Evolutionary conservation across 805 yeast genomes (phyloP).

Genomic region (Nakazawaea ambrosiae): DNA sequence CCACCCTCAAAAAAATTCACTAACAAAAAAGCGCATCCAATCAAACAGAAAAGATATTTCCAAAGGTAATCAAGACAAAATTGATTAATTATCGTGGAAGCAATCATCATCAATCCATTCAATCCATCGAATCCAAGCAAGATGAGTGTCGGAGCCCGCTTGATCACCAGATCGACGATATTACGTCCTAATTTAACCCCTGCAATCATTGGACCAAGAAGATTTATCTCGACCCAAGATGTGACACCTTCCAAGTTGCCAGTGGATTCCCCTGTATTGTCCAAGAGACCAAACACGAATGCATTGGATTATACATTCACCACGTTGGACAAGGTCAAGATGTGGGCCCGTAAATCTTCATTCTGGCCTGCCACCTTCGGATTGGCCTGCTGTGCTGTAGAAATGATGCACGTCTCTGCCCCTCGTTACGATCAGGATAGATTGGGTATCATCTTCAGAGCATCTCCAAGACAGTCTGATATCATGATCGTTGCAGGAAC

Average conservation of each 20-base stretch:
- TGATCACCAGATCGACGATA: too few species aligned
- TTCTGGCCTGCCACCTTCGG: constrained; percentile 95
- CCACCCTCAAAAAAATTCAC: too few species aligned
- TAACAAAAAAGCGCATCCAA: too few species aligned
- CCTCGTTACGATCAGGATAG: constrained; percentile 92
- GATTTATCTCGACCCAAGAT: constrained; percentile 11
- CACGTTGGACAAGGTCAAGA: constrained; percentile 72
- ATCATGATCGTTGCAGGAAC: constrained; percentile 92
- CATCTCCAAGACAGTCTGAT: constrained; percentile 89
- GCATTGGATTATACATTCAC: constrained; percentile 79
- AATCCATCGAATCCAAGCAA: too few species aligned
- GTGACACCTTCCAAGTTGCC: constrained; percentile 48
- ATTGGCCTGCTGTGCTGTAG: constrained; percentile 89
- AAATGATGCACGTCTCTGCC: constrained; percentile 90
- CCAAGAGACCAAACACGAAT: constrained; percentile 50
- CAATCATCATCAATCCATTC: too few species aligned
- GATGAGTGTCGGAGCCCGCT: too few species aligned
- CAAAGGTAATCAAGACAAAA: too few species aligned
- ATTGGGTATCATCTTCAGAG: constrained; percentile 87
- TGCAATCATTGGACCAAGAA: too few species aligned
- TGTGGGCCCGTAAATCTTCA: constrained; percentile 89
- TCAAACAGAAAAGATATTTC: too few species aligned
- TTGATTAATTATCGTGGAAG: too few species aligned
- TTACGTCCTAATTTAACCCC: too few species aligned
- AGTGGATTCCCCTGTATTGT: constrained; percentile 64